Percentiles rank a stretch among this genome's conserved stretches.
These are phyloP conservation scores for Acaromyces ingoldii DNA, from an alignment of 1,284 basidiomycete genomes.

Conservation along the genomic window DNA sequence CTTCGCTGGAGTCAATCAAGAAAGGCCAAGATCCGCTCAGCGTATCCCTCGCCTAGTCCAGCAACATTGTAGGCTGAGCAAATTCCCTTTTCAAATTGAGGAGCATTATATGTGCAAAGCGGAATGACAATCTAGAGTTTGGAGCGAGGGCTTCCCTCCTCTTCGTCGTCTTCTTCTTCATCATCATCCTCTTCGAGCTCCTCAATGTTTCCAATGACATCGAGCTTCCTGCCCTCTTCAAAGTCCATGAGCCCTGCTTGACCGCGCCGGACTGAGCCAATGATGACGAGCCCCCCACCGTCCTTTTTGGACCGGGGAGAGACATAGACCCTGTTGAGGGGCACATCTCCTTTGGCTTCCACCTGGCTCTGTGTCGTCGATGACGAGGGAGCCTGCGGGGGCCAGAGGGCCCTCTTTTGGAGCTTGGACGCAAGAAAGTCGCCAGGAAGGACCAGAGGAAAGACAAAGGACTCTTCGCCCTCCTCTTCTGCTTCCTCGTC, in stretches of 20 bases:
- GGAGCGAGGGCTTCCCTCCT: neutral
- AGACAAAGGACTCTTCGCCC: conserved; percentile 28
- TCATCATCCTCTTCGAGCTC: neutral
- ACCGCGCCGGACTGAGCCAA: conserved; percentile 24
- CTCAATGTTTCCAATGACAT: no score
- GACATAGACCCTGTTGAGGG: conserved; percentile 38
- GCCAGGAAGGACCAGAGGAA: conserved; percentile 39
- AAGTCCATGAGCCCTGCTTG: conserved; percentile 28
- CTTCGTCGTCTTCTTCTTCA: neutral
- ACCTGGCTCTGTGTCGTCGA: no score
- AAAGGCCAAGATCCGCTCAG: conserved; percentile 51
- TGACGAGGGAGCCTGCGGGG: neutral
- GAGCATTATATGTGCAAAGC: neutral
- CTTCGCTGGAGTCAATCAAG: conserved; percentile 68
- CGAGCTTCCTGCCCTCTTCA: no score
- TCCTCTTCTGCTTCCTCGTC: neutral
- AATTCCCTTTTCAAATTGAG: neutral
- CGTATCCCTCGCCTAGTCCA: neutral
- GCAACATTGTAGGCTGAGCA: neutral
- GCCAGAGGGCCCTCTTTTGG: conserved; percentile 9
- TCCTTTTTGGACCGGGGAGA: conserved; percentile 25
- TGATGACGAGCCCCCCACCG: conserved; percentile 37
- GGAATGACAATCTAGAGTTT: neutral
- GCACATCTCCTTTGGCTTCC: neutral
- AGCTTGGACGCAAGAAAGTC: conserved; percentile 29